Base-by-base conservation (phyloP, 768 basidiomycete genomes). In the Phylloporus sp. region DNA sequence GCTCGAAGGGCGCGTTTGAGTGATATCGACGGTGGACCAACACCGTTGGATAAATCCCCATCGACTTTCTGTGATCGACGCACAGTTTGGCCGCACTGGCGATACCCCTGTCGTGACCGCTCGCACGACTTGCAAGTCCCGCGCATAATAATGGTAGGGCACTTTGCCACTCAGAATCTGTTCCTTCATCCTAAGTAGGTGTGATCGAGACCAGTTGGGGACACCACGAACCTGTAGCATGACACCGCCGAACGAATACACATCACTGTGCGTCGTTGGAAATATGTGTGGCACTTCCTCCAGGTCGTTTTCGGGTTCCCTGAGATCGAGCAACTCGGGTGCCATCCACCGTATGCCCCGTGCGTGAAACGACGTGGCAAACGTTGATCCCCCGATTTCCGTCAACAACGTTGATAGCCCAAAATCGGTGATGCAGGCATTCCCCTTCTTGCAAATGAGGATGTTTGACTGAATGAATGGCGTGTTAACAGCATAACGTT, bases 1-100 rank as follows among this genome's bases (percentile, higher is more conserved):
- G 15, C 55, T 50, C n/a, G 57, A 55, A n/a, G 71, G 71, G 22
- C 72, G 59, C 14, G 32, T 8, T 24, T 7, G 55, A 50, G 14
- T 52, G 51, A 15, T 4, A 59, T 50, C 34, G 18, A 59, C 63
- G 27, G 65, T 65, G 14, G 52, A 57, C 49, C 53, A 58, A n/a
- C 44, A 58, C 1, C 29, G 34, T 26, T 54, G 38, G 2, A 58
- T 38, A 18, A 49, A 55, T 4, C 27, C 1, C 57, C 56, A 49
- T 17, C 46, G 46, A 24, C 9, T 1, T 1, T 55, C 53, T 0
- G 21, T 37, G 20, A 58, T 33, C 4, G 41, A 10, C 14, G 13
- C 3, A 13, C 2, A 2, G 1, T 1, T 11, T 0, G 53, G 46
- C 18, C 33, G 28, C 15, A 1, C 34, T 8, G 52, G 56, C 14